Evolutionary conservation across 108 stramenopile species (phyloP).

Genomic region (Nitzschia sp.): DNA sequence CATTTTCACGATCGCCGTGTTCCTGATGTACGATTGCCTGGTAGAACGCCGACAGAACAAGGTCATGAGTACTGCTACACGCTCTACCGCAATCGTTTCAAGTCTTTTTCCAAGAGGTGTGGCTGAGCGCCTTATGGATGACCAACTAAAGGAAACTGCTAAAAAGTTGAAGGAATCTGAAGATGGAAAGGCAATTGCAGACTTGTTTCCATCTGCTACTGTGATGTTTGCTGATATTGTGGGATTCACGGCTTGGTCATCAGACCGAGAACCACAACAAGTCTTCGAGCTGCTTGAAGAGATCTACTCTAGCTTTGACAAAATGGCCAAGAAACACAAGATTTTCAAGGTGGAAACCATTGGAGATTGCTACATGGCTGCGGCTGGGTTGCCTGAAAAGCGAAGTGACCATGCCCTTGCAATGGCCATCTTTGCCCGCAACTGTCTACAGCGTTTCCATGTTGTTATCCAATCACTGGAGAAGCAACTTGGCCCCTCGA

Average conservation of each 20-base stretch:
- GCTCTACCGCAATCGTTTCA: background rate
- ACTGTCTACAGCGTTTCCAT: conserved; percentile 10
- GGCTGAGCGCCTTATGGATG: background rate
- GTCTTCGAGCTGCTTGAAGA: conserved; percentile 21
- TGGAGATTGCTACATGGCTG: conserved; percentile 49
- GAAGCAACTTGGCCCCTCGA: conserved; percentile 8
- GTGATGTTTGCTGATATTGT: conserved; percentile 10
- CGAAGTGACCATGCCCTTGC: conserved; percentile 13
- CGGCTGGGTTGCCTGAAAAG: background rate
- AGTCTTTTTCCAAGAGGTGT: background rate
- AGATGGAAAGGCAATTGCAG: background rate
- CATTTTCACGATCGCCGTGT: conserved; percentile 7
- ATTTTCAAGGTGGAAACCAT: conserved; percentile 14
- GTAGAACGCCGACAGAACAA: background rate
- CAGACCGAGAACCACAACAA: conserved; percentile 1
- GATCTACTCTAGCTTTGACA: conserved; percentile 12
- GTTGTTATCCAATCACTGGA: conserved; percentile 6
- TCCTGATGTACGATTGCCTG: conserved; percentile 13
- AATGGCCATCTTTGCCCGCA: conserved; percentile 24
- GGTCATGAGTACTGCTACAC: background rate
- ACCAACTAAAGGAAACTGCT: background rate
- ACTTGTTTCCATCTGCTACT: background rate
- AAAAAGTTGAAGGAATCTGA: background rate
- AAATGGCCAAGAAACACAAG: background rate
- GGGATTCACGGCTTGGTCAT: conserved; percentile 9